Percentiles rank a stretch among this genome's conserved stretches.
Conservation (phyloP, 441 rosid species). For the Populus hybrid region DNA sequence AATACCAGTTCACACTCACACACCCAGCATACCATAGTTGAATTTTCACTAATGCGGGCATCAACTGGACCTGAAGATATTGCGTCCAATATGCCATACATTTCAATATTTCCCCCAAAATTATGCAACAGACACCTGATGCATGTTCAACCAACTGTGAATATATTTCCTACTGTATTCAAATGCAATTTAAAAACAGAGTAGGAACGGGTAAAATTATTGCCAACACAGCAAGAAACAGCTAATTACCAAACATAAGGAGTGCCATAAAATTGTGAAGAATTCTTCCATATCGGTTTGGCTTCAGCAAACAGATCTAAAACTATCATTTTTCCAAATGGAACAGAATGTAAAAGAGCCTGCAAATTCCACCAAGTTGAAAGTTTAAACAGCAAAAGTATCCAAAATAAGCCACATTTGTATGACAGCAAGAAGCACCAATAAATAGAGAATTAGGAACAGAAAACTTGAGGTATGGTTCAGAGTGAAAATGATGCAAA, state of each 20-base stretch:
- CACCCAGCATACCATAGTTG: conserved; percentile 70
- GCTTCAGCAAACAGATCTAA: conserved; percentile 95
- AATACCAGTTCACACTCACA: not conserved
- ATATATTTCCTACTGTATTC: not conserved
- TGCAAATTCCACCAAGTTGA: conserved; percentile 33
- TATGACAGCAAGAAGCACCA: not conserved
- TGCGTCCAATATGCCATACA: conserved; percentile 82
- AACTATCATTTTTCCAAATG: conserved; percentile 92
- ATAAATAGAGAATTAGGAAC: not conserved
- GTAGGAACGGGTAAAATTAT: conserved; percentile 3
- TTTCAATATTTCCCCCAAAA: conserved; percentile 96
- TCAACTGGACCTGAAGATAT: conserved; percentile 87
- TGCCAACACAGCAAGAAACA: not conserved
- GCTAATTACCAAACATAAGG: conserved; percentile 83
- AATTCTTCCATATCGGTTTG: conserved; percentile 80
- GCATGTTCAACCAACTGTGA: conserved; percentile 6
- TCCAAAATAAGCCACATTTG: not conserved
- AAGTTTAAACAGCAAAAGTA: not conserved
- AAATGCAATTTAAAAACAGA: conserved; percentile 5
- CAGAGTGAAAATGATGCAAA: not conserved
- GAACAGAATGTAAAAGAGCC: conserved; percentile 96
- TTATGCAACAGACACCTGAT: conserved; percentile 95
- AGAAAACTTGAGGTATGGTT: not conserved
- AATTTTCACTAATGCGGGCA: conserved; percentile 72
- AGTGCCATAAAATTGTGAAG: conserved; percentile 85